Conservation (phyloP, 1,139 yeast genomes). For the Sugiyamaella sp. region DNA sequence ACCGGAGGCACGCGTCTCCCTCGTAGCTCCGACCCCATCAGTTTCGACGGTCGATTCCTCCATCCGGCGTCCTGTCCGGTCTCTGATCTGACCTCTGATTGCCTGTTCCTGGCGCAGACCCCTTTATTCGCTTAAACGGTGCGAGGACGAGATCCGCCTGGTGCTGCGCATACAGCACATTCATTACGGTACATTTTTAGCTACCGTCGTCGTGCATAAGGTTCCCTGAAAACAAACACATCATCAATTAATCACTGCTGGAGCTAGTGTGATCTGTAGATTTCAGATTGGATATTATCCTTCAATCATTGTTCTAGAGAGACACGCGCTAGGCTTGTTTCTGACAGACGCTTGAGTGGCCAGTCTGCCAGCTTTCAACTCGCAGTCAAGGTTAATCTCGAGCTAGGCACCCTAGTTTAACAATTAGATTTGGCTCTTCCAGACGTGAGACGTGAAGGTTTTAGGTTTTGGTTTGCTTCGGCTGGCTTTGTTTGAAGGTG, state of each 20-base stretch:
- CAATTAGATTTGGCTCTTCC: background rate
- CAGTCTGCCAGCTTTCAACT: too few relatives aligned
- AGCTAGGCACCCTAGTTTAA: background rate
- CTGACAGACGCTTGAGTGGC: background rate
- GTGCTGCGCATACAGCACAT: too few relatives aligned
- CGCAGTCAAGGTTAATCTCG: background rate
- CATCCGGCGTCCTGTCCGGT: too few relatives aligned
- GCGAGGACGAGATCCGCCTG: too few relatives aligned
- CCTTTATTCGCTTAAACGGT: background rate
- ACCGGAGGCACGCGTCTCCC: too few relatives aligned
- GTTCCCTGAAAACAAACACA: conserved; percentile 1
- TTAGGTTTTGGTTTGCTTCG: background rate
- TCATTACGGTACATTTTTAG: background rate
- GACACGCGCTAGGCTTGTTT: too few relatives aligned
- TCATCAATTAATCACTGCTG: background rate
- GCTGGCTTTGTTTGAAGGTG: background rate
- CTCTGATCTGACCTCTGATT: too few relatives aligned
- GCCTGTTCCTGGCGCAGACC: too few relatives aligned
- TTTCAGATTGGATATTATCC: background rate
- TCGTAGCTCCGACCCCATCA: too few relatives aligned
- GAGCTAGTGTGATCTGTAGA: background rate
- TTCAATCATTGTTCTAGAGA: too few relatives aligned
- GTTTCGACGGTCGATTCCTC: too few relatives aligned
- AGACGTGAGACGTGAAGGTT: conserved; percentile 1
- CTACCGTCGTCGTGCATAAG: conserved; percentile 3